Evolutionary conservation across 2,329 filamentous ascomycete species (phyloP), one percentile per base, ranked within the genome.

Genomic region (Aspergillus felis): DNA sequence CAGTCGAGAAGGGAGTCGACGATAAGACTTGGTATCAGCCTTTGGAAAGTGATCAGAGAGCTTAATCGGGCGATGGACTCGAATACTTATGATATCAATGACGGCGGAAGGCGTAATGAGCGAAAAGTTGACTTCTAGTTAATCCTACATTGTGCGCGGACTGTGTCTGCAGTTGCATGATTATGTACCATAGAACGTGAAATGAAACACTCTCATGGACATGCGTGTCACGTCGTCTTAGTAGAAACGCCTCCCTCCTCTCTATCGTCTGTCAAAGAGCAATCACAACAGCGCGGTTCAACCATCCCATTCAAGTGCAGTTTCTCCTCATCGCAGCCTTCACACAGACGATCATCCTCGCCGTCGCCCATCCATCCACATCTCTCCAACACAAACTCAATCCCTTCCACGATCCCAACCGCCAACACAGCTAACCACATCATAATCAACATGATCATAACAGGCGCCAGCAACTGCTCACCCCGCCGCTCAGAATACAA

Each of bases 31-130:
- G 60, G 22, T 73, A 65, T 50, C 57, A 68, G 54, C 32, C 58
- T 42, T 50, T 73, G 58, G 56, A 69, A 52, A 47, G 47, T 3
- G 70, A 73, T 47, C 68, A 73, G 66, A 62, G 68, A 20, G 67
- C 65, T 53, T 73, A 66, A 57, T 38, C 32, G 6, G 22, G 2
- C 14, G 32, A 53, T 51, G n/a, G 28, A 14, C 22, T 25, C 20
- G 24, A 50, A 35, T 48, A 22, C 48, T 57, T 49, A 49, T 41
- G 29, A 35, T 20, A 59, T 25, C 51, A 59, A 57, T 27, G 25
- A 47, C 4, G 44, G 22, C 22, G 22, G 44, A 47, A 38, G 32
- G 32, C 42, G 42, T 51, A 35, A 35, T 35, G 24, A 51, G 49
- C 49, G 49, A 51, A 35, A 29, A 38, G 32, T 38, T 38, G 28